A percentile compares a stretch with the other conserved stretches of the same genome.
phyloP scores from a whole-genome alignment of 1,139 yeast species.

The Suhomyces anneliseae region DNA sequence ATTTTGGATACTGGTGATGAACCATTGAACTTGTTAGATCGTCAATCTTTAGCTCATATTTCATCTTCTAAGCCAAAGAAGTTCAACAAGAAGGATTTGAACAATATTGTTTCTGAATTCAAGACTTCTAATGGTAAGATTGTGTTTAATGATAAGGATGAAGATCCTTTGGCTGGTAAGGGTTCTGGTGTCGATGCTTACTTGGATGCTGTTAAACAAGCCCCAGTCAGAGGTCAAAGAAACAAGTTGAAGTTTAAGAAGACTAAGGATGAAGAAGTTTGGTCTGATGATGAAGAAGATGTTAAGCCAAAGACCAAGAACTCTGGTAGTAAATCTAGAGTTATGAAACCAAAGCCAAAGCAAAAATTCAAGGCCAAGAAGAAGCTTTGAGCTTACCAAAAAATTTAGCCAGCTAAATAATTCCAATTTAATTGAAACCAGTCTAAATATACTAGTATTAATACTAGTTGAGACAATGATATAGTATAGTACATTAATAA shows the following conservation, averaged over 20 bases:
- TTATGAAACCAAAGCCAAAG: conserved; percentile 40
- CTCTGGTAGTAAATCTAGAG: conserved; percentile 15
- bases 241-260: conserved; percentile 86
- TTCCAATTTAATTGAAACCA: too few relatives aligned
- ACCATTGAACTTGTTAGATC: conserved; percentile 88
- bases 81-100: conserved; percentile 44
- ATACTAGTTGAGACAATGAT: too few relatives aligned
- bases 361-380: conserved; percentile 58
- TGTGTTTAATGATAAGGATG: conserved; percentile 47
- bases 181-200: conserved; percentile 81
- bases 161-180: conserved; percentile 51
- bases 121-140: conserved; percentile 54
- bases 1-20: conserved; percentile 78
- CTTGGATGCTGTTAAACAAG: conserved; percentile 88
- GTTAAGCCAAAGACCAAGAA: conserved; percentile 9
- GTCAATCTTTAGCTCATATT: conserved; percentile 80
- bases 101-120: conserved; percentile 49
- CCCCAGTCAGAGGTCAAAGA: conserved; percentile 90
- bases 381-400: conserved; percentile 40
- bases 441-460: too few relatives aligned
- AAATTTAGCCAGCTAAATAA: too few relatives aligned
- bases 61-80: conserved; percentile 79
- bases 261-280: conserved; percentile 52
- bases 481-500: too few relatives aligned
- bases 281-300: conserved; percentile 50